Base-by-base conservation (phyloP, 352 stramenopile species). In the Thraustotheca clavata region DNA sequence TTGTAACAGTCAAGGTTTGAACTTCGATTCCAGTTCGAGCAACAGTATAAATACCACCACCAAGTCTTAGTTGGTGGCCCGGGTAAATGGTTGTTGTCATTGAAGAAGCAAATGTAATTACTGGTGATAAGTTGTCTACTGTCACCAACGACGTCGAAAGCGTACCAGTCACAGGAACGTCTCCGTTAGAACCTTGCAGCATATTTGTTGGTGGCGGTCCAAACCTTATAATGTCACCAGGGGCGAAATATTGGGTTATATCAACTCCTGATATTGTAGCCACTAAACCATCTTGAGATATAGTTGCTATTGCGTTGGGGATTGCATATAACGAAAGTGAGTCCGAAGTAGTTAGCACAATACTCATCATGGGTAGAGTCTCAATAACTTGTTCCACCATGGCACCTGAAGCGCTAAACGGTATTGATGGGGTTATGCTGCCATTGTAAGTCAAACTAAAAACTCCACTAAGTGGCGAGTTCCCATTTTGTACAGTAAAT, bases 21-120 rank as follows among this genome's bases (percentile, higher is more conserved):
- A 98, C 74, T 70, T 98, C 94, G 31, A 88, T 74, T 6, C 94
- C 91, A 3, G 92, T 96, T 27, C 81, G 86, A 36, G 87, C 69
- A 0, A 99, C 73, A 0, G 74, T 73, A 67, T 98, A 98, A 3
- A 71, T 73, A 26, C 94, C 75, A 0, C 86, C 92, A 62, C 92
- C 89, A 33, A 98, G 81, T 8, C 92, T 85, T 6, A 98, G 60
- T 26, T 79, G 73, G 76, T 96, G 90, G 29, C 76, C 81, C 31
- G 89, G 79, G 60, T 76, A 92, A 2, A 97, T 61, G 40, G 81
- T 33, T 46, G 70, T 80, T 20, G 76, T 83, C 0, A 87, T 70
- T 0, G 59, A 70, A 22, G 62, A 40, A 3, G n/a, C 2, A 52
- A 24, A 34, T n/a, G 38, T 43, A 24, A 92, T 67, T 12, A 87